Evolutionary conservation across 805 yeast genomes (phyloP), one percentile per base, ranked within the genome.

Genomic region (Candida schatavii): DNA sequence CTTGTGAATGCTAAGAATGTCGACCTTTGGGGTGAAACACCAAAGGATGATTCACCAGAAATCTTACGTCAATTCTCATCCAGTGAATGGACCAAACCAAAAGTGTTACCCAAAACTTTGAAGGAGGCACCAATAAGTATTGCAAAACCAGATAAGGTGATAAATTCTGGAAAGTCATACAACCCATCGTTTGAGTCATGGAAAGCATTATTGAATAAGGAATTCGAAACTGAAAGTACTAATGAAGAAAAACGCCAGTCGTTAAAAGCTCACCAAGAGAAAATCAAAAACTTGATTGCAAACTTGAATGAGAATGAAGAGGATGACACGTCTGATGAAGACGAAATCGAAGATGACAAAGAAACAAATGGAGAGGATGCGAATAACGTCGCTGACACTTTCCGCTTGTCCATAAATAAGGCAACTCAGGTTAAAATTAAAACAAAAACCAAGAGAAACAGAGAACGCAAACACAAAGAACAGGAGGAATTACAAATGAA

Each of bases 111-210:
- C 11, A 60, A 59, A 20, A 83, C 90, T 2, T 52, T 81, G 49
- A 69, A 61, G 36, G 61, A 66, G 25, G 67, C 66, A 2, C 83
- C 95, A 1, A 58, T 81, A n/a, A 52, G 53, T 32, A 76, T 87
- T 14, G 74, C 70, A 44, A 72, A 73, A 2, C 43, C 49, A 11
- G 52, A 56, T 7, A 53, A 55, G 31, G 31, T 81, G 3, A 89
- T 96, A 10, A 83, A 83, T 52, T 93, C 83, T 2, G 98, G 98
- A 42, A 86, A 85, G 60, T 90, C 98, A 2, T 93, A 88, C 58
- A 93, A 93, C 58, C 99, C 99, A 20, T 75, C 91, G 10, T 70
- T 82, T 48, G 85, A 83, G 42, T 79, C 85, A 21, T 93, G 99
- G 99, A 80, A 80, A 52, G 64, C 62, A 15, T 72, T 90, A 51